Percentiles rank a stretch among this genome's conserved stretches.
Conservation (phyloP, 2,329 filamentous ascomycete species). For the Calonectria crousiana region DNA sequence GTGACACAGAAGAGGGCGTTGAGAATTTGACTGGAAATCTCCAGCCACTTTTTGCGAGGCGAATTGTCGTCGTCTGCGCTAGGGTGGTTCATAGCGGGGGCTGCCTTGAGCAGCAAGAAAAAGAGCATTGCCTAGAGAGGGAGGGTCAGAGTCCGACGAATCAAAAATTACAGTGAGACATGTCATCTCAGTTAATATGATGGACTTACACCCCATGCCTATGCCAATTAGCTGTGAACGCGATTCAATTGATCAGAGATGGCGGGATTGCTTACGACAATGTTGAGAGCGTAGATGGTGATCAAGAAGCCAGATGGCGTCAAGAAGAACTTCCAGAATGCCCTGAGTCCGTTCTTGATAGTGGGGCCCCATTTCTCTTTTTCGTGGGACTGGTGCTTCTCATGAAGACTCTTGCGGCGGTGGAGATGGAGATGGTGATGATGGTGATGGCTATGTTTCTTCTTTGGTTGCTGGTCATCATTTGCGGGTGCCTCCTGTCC, state of each 20-base stretch:
- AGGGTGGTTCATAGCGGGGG: constrained; percentile 19
- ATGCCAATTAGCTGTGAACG: neutral
- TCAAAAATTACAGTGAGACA: constrained; percentile 10
- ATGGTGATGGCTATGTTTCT: neutral
- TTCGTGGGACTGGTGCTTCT: constrained; percentile 35
- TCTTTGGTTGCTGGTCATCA: neutral
- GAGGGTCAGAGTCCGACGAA: neutral
- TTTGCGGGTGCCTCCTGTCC: neutral
- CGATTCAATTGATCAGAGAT: neutral
- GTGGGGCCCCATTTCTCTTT: constrained; percentile 43
- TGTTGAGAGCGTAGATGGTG: constrained; percentile 46
- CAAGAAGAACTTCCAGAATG: constrained; percentile 47
- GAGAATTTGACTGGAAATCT: constrained; percentile 82
- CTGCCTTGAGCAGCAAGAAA: constrained; percentile 44
- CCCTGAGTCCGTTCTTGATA: constrained; percentile 39
- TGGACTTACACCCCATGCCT: constrained; percentile 44
- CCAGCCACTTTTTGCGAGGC: constrained; percentile 82
- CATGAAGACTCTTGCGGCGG: constrained; percentile 34
- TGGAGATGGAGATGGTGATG: constrained; percentile 17
- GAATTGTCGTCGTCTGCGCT: constrained; percentile 77
- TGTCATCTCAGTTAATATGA: neutral
- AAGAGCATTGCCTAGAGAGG: constrained; percentile 44
- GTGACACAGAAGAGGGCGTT: constrained; percentile 88
- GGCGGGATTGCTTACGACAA: constrained; percentile 38
- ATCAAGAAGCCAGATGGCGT: constrained; percentile 45